A percentile compares a stretch with the other conserved stretches of the same genome.
Conservation (phyloP, 192 early-diverging fungal genomes). For the Umbelopsis sp. region DNA sequence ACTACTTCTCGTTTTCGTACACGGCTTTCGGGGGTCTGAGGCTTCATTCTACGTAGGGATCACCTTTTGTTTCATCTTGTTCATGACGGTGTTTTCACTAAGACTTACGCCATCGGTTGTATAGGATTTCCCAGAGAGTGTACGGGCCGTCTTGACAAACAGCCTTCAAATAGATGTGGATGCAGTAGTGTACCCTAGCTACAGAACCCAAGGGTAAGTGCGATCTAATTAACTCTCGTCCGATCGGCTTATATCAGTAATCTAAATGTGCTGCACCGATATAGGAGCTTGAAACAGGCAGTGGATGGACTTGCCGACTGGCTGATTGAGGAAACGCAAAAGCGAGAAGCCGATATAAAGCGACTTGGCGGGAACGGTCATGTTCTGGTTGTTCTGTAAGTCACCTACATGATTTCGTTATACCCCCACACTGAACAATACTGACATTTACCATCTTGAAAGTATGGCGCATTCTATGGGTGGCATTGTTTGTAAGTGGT, state of each 20-base stretch:
- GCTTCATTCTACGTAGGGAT: constrained; percentile 45
- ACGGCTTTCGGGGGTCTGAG: constrained; percentile 62
- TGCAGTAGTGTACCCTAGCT: constrained; percentile 56
- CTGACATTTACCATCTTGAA: constrained; percentile 36
- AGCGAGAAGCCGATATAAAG: constrained; percentile 29
- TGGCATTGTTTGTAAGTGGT: constrained; percentile 58
- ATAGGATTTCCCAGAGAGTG: constrained; percentile 56
- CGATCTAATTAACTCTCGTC: too few relatives aligned
- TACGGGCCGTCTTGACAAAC: constrained; percentile 50
- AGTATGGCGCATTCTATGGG: constrained; percentile 58
- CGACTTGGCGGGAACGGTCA: constrained; percentile 19
- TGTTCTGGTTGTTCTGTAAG: constrained; percentile 27
- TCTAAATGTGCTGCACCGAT: too few relatives aligned
- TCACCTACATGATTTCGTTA: background rate
- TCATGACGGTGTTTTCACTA: background rate
- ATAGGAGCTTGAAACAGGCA: constrained; percentile 38
- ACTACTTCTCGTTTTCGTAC: constrained; percentile 57
- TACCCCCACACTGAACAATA: too few relatives aligned
- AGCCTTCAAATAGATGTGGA: constrained; percentile 45
- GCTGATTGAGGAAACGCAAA: constrained; percentile 46
- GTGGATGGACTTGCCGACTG: constrained; percentile 51
- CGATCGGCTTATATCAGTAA: too few relatives aligned
- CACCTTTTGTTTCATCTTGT: background rate
- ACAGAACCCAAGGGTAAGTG: constrained; percentile 55
- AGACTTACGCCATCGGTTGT: background rate